Percentiles rank a stretch among this genome's conserved stretches.
Evolutionary conservation across 2,329 filamentous ascomycete genomes (phyloP).

Genomic region (Penicillium freii): DNA sequence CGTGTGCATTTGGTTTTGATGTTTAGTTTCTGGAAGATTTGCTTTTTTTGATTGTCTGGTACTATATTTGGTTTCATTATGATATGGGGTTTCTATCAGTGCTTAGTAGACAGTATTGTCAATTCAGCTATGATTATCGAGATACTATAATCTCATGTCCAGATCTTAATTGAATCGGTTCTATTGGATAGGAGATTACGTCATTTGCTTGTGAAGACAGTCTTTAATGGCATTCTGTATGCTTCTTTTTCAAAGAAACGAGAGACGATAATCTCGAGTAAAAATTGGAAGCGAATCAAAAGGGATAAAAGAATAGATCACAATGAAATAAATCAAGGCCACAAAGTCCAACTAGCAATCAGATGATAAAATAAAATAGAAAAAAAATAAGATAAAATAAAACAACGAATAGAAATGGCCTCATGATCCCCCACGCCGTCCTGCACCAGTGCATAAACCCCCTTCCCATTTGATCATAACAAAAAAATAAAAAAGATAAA

Average conservation of each 20-base stretch:
- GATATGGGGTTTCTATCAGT: background rate
- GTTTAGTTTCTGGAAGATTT: background rate
- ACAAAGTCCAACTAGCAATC: background rate
- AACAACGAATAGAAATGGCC: constrained; percentile 2
- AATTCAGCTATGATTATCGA: background rate
- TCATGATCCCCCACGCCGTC: constrained; percentile 35
- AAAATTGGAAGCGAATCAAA: background rate
- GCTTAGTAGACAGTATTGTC: background rate
- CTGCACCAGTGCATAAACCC: constrained; percentile 39
- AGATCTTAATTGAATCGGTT: background rate
- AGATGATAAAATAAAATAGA: background rate
- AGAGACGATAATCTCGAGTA: background rate
- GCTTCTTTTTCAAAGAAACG: constrained; percentile 4
- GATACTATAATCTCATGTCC: background rate
- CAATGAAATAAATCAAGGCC: constrained; percentile 9
- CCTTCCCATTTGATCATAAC: constrained; percentile 17
- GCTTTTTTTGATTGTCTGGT: background rate
- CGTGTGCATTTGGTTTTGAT: background rate
- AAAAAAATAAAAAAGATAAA: constrained; percentile 8
- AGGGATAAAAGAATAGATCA: constrained; percentile 8
- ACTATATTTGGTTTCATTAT: background rate
- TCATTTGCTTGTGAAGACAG: constrained; percentile 4
- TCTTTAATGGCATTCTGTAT: constrained; percentile 20
- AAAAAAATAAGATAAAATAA: background rate
- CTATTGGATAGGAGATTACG: background rate